These are phyloP conservation scores for Trametes sanguinea DNA, from an alignment of 768 basidiomycete species.

Conservation along the genomic window DNA sequence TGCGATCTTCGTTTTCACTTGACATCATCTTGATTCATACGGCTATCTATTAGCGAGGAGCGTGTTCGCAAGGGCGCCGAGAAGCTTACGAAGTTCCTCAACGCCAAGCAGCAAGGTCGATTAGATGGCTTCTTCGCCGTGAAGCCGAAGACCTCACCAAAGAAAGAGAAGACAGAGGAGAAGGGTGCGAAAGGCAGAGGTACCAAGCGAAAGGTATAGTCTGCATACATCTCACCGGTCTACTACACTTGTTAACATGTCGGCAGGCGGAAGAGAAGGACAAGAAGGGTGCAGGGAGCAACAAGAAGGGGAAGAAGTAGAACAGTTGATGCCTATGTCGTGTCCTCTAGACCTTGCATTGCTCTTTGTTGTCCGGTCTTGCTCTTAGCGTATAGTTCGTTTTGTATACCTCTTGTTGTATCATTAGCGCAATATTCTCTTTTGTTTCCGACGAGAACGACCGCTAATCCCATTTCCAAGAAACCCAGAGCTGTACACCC, in stretches of 20 bases:
- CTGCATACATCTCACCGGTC: too few relatives aligned
- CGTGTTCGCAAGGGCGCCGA: slow-evolving; percentile 94
- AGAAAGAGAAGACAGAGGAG: slow-evolving; percentile 44
- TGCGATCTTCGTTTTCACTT: slow-evolving; percentile 4
- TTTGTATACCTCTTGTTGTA: slow-evolving; percentile 25
- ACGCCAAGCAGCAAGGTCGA: slow-evolving; percentile 93
- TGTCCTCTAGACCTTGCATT: not conserved
- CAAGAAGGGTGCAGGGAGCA: slow-evolving; percentile 33
- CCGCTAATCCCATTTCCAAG: not conserved
- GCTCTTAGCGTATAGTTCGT: not conserved
- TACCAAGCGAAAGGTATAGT: slow-evolving; percentile 54
- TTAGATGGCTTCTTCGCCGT: slow-evolving; percentile 94
- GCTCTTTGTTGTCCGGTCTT: not conserved
- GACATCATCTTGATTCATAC: not conserved
- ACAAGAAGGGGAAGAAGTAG: slow-evolving; percentile 47
- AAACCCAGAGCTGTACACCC: not conserved
- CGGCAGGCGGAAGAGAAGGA: slow-evolving; percentile 36
- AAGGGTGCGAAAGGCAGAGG: slow-evolving; percentile 36
- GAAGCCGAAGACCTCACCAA: slow-evolving; percentile 57
- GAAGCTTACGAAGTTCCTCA: slow-evolving; percentile 84
- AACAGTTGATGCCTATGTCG: not conserved
- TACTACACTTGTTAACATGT: too few relatives aligned
- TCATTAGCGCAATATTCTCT: slow-evolving; percentile 16
- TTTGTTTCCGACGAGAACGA: not conserved
- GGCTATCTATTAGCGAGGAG: slow-evolving; percentile 69